Base-by-base conservation (phyloP, 148 eudicot species). In the Diospyros lotus region DNA sequence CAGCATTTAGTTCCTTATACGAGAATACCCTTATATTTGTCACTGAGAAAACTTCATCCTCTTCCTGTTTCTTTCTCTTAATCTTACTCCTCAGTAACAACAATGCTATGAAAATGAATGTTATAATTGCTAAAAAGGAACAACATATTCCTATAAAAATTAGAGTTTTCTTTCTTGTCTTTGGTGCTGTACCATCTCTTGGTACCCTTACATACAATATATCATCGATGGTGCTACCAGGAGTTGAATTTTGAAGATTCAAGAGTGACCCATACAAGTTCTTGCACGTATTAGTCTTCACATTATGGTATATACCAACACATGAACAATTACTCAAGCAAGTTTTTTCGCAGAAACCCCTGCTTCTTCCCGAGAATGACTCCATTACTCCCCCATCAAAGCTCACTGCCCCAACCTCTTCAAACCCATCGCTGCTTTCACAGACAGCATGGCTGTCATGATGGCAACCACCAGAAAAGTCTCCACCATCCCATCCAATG, bases 261-360 rank as follows among this genome's bases (percentile, higher is more conserved):
- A 87, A 10, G 9, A 93, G 42, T 8, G 72, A 67, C 50, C 97
- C 97, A 68, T 56, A 86, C 11, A 88, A 59, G 74, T 73, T 82
- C 80, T 83, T 86, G 54, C 97, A 93, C 1, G 68, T n/a, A 67
- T 84, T 82, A 50, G 28, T 75, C 64, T 15, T 78, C 10, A 46
- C 61, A 78, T 87, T 77, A 54, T 82, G 82, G 17, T 66, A 65
- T 56, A 92, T 72, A 59, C 91, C 97, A 80, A 83, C 71, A 66
- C 97, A 92, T 39, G 89, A 84, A 76, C 94, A 92, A 78, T 92
- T 87, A 52, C 69, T 66, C 58, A 90, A 79, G 82, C 97, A 92
- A 18, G 18, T 40, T 9, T 72, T 80, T 67, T 86, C 91, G 78
- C 97, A 92, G 54, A 28, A 28, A 28, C 64, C 78, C 28, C 69